A percentile compares a stretch with the other conserved stretches of the same genome.
phyloP scores from a whole-genome alignment of 2,329 filamentous ascomycete genomes.

The Aspergillus awamori region DNA sequence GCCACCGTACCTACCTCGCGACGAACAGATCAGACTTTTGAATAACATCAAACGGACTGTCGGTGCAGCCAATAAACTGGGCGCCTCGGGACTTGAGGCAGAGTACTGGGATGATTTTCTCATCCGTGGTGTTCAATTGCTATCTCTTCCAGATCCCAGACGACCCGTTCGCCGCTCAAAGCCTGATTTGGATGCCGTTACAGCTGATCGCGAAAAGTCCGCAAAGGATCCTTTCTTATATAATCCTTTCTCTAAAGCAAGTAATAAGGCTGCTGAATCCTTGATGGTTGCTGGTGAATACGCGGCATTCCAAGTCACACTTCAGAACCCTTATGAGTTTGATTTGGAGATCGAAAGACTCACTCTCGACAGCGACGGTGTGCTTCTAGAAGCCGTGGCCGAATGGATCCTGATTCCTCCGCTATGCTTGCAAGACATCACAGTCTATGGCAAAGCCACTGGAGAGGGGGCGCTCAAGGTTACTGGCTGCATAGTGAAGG shows the following conservation, averaged over 20 bases:
- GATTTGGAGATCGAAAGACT: slow-evolving; percentile 87
- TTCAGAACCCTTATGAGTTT: slow-evolving; percentile 94
- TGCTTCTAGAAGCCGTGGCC: slow-evolving; percentile 67
- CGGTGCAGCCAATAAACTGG: slow-evolving; percentile 73
- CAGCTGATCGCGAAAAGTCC: slow-evolving; percentile 42
- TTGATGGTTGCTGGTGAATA: slow-evolving; percentile 78
- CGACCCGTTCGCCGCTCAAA: slow-evolving; percentile 67
- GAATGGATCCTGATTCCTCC: slow-evolving; percentile 74
- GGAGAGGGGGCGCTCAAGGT: slow-evolving; percentile 70
- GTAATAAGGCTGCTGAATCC: slow-evolving; percentile 59
- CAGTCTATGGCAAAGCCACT: slow-evolving; percentile 69
- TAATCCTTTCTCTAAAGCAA: slow-evolving; percentile 81
- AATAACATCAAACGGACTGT: slow-evolving; percentile 86
- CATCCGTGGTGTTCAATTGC: slow-evolving; percentile 73
- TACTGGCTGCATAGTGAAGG: slow-evolving; percentile 75
- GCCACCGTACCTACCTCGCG: slow-evolving; percentile 69
- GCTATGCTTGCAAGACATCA: slow-evolving; percentile 78
- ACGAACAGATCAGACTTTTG: slow-evolving; percentile 83
- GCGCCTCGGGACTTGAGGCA: slow-evolving; percentile 69
- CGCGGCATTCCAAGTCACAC: slow-evolving; percentile 75
- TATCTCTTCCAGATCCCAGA: slow-evolving; percentile 62
- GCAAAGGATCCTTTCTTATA: slow-evolving; percentile 84
- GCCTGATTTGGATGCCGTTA: slow-evolving; percentile 53
- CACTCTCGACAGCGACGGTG: slow-evolving; percentile 71
- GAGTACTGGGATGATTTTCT: slow-evolving; percentile 98